Evolutionary conservation across 2,329 filamentous ascomycete genomes (phyloP).

Genomic region (Sarocladium strictum): DNA sequence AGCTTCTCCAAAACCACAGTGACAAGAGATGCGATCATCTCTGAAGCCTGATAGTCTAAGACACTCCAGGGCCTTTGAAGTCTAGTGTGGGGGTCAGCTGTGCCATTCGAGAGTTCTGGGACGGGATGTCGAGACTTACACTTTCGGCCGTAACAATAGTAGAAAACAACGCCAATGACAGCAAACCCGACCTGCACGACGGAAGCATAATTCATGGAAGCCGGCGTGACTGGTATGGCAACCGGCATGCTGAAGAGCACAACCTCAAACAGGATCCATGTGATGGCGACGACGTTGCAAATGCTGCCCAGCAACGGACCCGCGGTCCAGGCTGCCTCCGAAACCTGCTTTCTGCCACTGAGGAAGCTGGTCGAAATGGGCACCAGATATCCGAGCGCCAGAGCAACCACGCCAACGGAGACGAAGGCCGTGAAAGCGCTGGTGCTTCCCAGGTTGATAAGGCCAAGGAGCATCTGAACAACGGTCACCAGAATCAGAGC

Average conservation of each 20-base stretch:
- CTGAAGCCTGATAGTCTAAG: too few species aligned
- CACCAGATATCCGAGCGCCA: background rate
- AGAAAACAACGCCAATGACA: too few species aligned
- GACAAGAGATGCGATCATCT: too few species aligned
- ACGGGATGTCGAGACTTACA: too few species aligned
- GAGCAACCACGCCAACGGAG: background rate
- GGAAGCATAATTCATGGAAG: slow-evolving; percentile 50
- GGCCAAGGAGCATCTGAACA: slow-evolving; percentile 46
- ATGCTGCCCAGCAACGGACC: slow-evolving; percentile 31
- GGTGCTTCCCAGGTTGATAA: slow-evolving; percentile 48
- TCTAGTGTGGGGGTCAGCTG: too few species aligned
- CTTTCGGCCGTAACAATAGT: too few species aligned
- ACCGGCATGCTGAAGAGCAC: slow-evolving; percentile 50
- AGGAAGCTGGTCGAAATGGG: background rate
- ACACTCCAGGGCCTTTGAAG: too few species aligned
- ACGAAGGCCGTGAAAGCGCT: background rate
- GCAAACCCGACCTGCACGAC: slow-evolving; percentile 49
- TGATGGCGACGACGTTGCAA: slow-evolving; percentile 39
- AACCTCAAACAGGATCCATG: slow-evolving; percentile 46
- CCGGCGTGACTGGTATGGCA: slow-evolving; percentile 37
- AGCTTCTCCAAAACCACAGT: too few species aligned
- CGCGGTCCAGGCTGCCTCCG: background rate
- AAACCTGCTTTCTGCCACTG: background rate
- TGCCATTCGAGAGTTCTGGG: too few species aligned
- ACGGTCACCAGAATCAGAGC: slow-evolving; percentile 37